phyloP scores from a whole-genome alignment of 345 rosid genomes.

The Eucalyptus polybractea region DNA sequence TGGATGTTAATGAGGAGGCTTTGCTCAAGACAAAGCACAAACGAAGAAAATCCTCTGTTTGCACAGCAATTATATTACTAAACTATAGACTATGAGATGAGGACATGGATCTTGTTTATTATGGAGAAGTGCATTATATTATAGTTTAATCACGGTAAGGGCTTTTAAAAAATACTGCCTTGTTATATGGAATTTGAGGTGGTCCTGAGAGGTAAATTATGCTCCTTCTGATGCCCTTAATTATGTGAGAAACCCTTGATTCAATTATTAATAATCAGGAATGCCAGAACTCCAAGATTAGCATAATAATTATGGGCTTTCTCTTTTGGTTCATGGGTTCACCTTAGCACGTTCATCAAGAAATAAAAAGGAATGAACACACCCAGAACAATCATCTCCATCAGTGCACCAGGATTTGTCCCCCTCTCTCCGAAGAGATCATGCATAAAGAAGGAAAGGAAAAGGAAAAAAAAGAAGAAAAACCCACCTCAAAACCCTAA shows the following conservation, averaged over 20 bases:
- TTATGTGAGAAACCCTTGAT: background rate
- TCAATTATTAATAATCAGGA: background rate
- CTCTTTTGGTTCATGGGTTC: background rate
- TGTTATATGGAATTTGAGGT: background rate
- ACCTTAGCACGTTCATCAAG: background rate
- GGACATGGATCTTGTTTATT: background rate
- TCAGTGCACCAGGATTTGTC: background rate
- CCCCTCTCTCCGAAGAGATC: background rate
- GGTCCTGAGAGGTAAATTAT: background rate
- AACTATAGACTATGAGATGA: background rate
- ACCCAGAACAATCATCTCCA: background rate
- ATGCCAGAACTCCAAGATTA: background rate
- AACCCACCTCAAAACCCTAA: background rate
- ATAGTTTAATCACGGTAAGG: background rate
- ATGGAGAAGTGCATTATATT: background rate
- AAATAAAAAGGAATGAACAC: slow-evolving; percentile 10
- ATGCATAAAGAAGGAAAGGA: background rate
- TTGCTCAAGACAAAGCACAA: slow-evolving; percentile 14
- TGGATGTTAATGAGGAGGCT: slow-evolving; percentile 15
- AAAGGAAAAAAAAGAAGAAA: background rate
- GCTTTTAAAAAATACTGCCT: background rate
- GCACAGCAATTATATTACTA: background rate
- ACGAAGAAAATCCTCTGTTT: background rate
- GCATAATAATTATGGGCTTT: background rate
- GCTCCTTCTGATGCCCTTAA: background rate